Base-by-base conservation (phyloP, 192 early-diverging fungal species). In the Lobosporangium transversale region DNA sequence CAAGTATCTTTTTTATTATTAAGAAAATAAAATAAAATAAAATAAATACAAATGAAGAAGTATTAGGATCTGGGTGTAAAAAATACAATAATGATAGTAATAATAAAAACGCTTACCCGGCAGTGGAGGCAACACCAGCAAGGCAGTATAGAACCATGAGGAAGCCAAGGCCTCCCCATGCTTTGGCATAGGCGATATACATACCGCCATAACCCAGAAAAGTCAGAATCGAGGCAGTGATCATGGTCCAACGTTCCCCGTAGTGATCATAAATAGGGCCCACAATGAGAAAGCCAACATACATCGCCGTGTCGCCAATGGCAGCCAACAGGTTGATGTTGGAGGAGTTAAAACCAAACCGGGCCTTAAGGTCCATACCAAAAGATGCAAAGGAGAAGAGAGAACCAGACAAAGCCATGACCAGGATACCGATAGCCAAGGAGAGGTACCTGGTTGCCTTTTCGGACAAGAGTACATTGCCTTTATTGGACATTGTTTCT, bases 121-220 rank as follows among this genome's bases (percentile, higher is more conserved):
- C 73, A 31, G 73, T 76, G 26, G 64, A 67, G 17, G 73, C 73
- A 29, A 67, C 51, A 49, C 73, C 73, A 18, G 73, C 63, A 58
- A 76, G 64, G 21, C 73, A 76, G 40, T 76, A 76, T 14, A 76
- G 64, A 7, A 76, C 64, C 73, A 76, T 76, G 44, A 67, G 57
- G 62, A 76, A 76, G 0, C 73, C 73, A 42, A 76, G 65, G 9
- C 73, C 73, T 14, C 73, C 73, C 73, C 73, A 76, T 3, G 73
- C 73, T 31, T 76, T 76, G 63, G 73, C 73, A 52, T 76, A 76
- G 53, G 73, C 73, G 49, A 76, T 76, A 43, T 76, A 76, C 73
- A 76, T 76, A 18, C 73, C 73, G 10, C 73, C 73, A 26, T 76
- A 76, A 4, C 73, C 73, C 21, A 76, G 43, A 47, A 76, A 62